Evolutionary conservation across 352 stramenopile species (phyloP), one percentile per base, ranked within the genome.

Genomic region (Pilasporangium apinafurcum): DNA sequence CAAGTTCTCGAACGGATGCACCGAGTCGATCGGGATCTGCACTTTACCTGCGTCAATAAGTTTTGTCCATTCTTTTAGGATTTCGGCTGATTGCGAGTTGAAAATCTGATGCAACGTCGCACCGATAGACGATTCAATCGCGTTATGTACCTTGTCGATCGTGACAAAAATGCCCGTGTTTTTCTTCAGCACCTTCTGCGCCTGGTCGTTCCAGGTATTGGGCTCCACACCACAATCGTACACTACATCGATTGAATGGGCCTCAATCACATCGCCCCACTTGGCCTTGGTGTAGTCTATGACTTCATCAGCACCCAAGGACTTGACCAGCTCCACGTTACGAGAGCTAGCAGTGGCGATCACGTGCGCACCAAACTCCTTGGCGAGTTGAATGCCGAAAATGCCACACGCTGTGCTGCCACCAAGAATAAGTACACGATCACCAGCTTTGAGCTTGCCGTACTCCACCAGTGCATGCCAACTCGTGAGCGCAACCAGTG

Each of bases 251-350:
- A 71, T 24, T 31, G 61, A 69, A 49, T 73, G 51, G 4, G 62
- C 42, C 35, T 65, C 32, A 44, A 70, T 12, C 44, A 49, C 52
- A 35, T 64, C 48, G 37, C 27, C 45, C 62, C 53, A 66, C 31
- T 57, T 50, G 16, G 59, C 46, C 45, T 73, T 68, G n/a, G 66
- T 70, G 44, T 69, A 76, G 42, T 89, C 68, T 22, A 92, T 62
- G 28, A 86, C 56, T 27, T 73, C 52, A 27, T 82, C 59, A 12
- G 49, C 55, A 25, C 67, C 71, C 0, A 75, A 39, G 29, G 56
- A 64, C 32, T 42, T 35, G 22, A 82, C 62, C 43, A 77, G 62
- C 25, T 37, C 30, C 1, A 32, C 37, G 26, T 47, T 43, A 36
- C 71, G 75, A 17, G 48, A 47, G 31, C 62, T 79, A 45, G 79